Percentiles rank a stretch among this genome's conserved stretches.
phyloP scores from a whole-genome alignment of 352 stramenopile species.

The Pythium myriotylum region DNA sequence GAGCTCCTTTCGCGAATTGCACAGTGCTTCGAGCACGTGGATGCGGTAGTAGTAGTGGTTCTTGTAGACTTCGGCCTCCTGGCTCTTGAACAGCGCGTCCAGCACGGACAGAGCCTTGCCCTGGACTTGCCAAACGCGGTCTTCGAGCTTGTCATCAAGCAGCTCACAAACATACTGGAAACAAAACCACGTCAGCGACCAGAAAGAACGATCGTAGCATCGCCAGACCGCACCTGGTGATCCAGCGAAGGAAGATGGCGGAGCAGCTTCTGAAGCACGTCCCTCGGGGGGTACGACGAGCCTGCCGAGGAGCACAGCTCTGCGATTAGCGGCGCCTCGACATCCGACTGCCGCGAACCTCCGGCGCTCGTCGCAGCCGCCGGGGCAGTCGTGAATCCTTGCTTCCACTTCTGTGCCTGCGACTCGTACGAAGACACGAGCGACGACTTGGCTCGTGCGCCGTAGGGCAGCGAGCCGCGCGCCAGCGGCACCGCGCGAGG shows the following conservation, averaged over 20 bases:
- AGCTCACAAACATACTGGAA: slow-evolving; percentile 80
- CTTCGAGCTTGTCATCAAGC: slow-evolving; percentile 86
- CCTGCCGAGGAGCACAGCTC: slow-evolving; percentile 80
- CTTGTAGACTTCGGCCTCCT: slow-evolving; percentile 64
- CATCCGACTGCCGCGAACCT: slow-evolving; percentile 41
- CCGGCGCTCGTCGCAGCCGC: slow-evolving; percentile 7
- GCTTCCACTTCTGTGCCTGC: slow-evolving; percentile 74
- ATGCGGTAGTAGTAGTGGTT: slow-evolving; percentile 58
- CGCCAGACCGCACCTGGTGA: slow-evolving; percentile 41
- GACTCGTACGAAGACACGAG: slow-evolving; percentile 71
- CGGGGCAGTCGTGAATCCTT: slow-evolving; percentile 54
- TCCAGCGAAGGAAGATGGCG: slow-evolving; percentile 75
- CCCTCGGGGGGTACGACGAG: slow-evolving; percentile 80
- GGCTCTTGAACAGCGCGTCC: slow-evolving; percentile 62
- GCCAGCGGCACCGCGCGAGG: slow-evolving; percentile 1
- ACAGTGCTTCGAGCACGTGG: slow-evolving; percentile 59
- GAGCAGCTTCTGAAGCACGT: slow-evolving; percentile 78
- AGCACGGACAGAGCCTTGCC: slow-evolving; percentile 80
- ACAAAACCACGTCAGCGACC: background rate
- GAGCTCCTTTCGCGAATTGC: slow-evolving; percentile 71
- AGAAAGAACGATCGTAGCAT: background rate
- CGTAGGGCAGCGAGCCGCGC: slow-evolving; percentile 3
- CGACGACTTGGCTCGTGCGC: background rate
- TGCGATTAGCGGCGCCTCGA: slow-evolving; percentile 70
- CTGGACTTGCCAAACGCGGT: slow-evolving; percentile 80